phyloP scores from a whole-genome alignment of 495 filamentous ascomycete genomes.

The Penicillium bialowiezense region DNA sequence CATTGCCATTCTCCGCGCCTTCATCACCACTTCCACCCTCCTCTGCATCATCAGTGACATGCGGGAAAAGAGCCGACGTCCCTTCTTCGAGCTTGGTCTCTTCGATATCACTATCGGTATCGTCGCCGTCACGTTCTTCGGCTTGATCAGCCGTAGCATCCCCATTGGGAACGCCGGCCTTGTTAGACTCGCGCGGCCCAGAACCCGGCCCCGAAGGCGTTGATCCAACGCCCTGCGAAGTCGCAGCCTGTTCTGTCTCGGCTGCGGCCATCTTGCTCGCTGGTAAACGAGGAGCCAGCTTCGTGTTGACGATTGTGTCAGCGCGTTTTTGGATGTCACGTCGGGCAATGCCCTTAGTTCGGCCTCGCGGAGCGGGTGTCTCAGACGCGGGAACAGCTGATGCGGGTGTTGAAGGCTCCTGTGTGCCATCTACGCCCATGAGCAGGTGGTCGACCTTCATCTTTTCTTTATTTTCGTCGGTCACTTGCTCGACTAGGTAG shows the following conservation, averaged over 20 bases:
- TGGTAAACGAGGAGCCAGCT: slow-evolving; percentile 35
- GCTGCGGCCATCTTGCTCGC: slow-evolving; percentile 25
- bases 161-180: slow-evolving; percentile 8
- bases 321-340: slow-evolving; percentile 62
- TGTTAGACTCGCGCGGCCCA: slow-evolving; percentile 7
- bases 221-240: slow-evolving; percentile 5
- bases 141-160: slow-evolving; percentile 24
- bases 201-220: slow-evolving; percentile 17
- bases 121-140: slow-evolving; percentile 67
- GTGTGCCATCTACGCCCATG: slow-evolving; percentile 35
- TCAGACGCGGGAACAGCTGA: slow-evolving; percentile 36
- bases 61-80: slow-evolving; percentile 35
- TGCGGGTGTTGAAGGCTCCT: slow-evolving; percentile 36
- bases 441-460: slow-evolving; percentile 61
- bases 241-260: slow-evolving; percentile 20
- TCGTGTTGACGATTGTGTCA: slow-evolving; percentile 52
- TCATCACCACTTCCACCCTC: slow-evolving; percentile 28
- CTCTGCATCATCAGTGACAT: slow-evolving; percentile 32
- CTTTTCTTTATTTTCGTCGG: slow-evolving; percentile 52
- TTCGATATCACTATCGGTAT: slow-evolving; percentile 74
- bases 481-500: slow-evolving; percentile 43
- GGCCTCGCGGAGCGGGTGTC: slow-evolving; percentile 44
- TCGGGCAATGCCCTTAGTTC: slow-evolving; percentile 59
- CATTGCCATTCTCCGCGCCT: slow-evolving; percentile 9
- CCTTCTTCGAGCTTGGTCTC: slow-evolving; percentile 45